These are phyloP conservation scores for Apophysomyces sp. DNA, from an alignment of 371 early-diverging fungal species.

Conservation along the genomic window DNA sequence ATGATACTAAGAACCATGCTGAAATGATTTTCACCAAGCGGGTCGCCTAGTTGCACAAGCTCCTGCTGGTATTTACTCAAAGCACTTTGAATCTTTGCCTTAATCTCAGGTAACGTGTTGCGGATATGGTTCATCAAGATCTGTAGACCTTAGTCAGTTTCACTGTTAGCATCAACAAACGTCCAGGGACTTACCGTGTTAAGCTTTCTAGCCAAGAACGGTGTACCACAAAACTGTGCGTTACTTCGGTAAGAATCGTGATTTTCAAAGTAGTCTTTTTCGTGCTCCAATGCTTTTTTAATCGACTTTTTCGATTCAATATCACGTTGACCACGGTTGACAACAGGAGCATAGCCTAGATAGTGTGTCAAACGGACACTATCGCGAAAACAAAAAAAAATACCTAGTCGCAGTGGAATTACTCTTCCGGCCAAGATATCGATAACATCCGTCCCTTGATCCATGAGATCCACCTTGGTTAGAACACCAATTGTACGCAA, in stretches of 20 bases:
- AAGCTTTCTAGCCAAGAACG: slow-evolving; percentile 93
- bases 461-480: slow-evolving; percentile 99
- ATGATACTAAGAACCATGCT: slow-evolving; percentile 92
- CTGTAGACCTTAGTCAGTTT: slow-evolving; percentile 34
- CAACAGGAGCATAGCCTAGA: slow-evolving; percentile 88
- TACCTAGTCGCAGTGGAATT: slow-evolving; percentile 92
- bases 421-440: slow-evolving; percentile 98
- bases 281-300: slow-evolving; percentile 82
- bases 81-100: slow-evolving; percentile 87
- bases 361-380: background rate
- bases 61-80: slow-evolving; percentile 87
- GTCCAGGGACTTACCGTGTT: slow-evolving; percentile 69
- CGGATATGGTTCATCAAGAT: slow-evolving; percentile 98
- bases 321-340: slow-evolving; percentile 97
- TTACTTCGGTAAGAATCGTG: slow-evolving; percentile 93
- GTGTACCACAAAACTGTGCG: slow-evolving; percentile 98
- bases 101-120: slow-evolving; percentile 96
- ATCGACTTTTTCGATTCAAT: slow-evolving; percentile 93
- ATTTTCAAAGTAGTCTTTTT: slow-evolving; percentile 90
- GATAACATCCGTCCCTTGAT: slow-evolving; percentile 98
- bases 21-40: slow-evolving; percentile 72
- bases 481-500: slow-evolving; percentile 98
- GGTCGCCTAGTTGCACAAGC: slow-evolving; percentile 87
- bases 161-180: slow-evolving; percentile 13
- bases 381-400: background rate